phyloP scores from a whole-genome alignment of 352 stramenopile genomes.

The Plasmopara muralis region DNA sequence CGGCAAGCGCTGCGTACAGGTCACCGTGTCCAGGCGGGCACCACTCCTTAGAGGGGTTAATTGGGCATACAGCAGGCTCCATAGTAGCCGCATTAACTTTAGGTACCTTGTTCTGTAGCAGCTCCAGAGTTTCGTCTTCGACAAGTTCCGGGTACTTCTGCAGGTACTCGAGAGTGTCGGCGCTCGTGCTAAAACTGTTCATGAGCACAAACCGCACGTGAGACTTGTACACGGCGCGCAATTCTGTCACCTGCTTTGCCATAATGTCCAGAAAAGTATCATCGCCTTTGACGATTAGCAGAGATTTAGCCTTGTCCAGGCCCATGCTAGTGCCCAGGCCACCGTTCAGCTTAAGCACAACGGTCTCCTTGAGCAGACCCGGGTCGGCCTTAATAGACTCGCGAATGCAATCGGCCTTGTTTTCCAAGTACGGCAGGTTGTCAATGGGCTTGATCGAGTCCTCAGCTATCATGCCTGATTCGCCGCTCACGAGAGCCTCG shows the following conservation, averaged over 20 bases:
- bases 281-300: constrained; percentile 90
- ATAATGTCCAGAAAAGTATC: constrained; percentile 92
- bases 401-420: constrained; percentile 67
- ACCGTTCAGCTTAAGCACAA: constrained; percentile 85
- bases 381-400: constrained; percentile 66
- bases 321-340: constrained; percentile 84
- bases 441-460: constrained; percentile 86
- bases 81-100: constrained; percentile 90
- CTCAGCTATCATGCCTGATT: constrained; percentile 96
- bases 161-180: constrained; percentile 82
- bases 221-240: constrained; percentile 90
- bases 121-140: constrained; percentile 93
- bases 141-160: constrained; percentile 88
- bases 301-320: constrained; percentile 94
- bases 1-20: constrained; percentile 77
- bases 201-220: constrained; percentile 89
- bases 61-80: constrained; percentile 43
- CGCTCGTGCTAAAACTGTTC: constrained; percentile 86
- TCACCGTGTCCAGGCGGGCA: constrained; percentile 82
- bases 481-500: constrained; percentile 89
- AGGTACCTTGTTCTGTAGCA: constrained; percentile 98
- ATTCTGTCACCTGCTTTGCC: constrained; percentile 90
- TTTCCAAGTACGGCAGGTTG: constrained; percentile 75
- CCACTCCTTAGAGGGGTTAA: constrained; percentile 81
- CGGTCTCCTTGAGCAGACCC: constrained; percentile 72